Base-by-base conservation (phyloP, 2,329 filamentous ascomycete species). In the Aspergillus fijiensis region DNA sequence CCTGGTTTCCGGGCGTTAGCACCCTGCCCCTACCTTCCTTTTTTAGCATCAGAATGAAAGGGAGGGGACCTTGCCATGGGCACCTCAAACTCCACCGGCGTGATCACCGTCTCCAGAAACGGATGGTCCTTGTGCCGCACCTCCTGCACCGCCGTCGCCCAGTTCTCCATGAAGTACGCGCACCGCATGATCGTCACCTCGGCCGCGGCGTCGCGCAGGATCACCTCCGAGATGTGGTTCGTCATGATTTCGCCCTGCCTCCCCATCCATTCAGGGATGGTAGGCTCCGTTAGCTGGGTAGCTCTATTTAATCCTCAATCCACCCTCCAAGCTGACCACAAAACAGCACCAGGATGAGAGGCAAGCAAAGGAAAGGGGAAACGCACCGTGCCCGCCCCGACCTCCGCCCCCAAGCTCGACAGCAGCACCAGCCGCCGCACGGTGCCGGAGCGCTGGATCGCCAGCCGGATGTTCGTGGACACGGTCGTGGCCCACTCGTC, bases 111-210 rank as follows among this genome's bases (percentile, higher is more conserved):
- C 31, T 51, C 51, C 2, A 64, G 57, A 39, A 56, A 59, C 47
- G 64, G 59, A 3, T 49, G 7, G 25, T 62, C 42, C 3, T 48
- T 49, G 23, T 48, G 54, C 2, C 33, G 33, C 0, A 63, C 56
- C 1, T 60, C 58, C 11, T 31, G 12, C 5, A 63, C 23, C 2
- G 21, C 49, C 1, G 51, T 19, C 4, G 56, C 59, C 64, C 64
- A 66, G 19, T 64, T 64, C 29, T 66, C 64, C 62, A 66, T 66
- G 29, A 66, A 61, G 49, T 63, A 66, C 5, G 60, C 50, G 25
- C 62, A 63, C 42, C 64, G 51, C 11, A 62, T 53, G 35, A 66
- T 51, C 5, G 63, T 49, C 3, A 64, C 57, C 56, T 66, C 62
- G 2, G 51, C 49, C 12, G 59, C 59, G 1, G 62, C 52, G 3